Base-by-base conservation (phyloP, 2,329 filamentous ascomycete species). In the Sclerotinia minor region DNA sequence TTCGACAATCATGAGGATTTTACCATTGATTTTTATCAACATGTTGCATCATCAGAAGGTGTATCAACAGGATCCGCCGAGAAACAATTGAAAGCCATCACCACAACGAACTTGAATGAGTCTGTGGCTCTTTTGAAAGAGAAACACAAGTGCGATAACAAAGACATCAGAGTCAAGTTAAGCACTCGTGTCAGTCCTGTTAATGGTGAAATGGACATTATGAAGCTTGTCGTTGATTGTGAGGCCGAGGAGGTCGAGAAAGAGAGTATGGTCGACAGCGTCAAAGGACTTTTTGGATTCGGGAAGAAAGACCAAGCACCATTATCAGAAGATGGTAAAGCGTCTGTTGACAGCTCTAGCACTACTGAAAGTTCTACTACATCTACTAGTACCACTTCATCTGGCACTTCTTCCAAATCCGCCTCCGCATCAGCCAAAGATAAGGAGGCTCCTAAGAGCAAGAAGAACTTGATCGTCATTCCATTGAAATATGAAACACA, bases 231-330 rank as follows among this genome's bases (percentile, higher is more conserved):
- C 67, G 89, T 95, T 7, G 94, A 94, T 78, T 99, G 95, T 76
- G 92, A 96, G 77, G 86, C 90, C 35, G 91, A 96, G 64, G 84
- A 84, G 5, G 78, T 80, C 11, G 87, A 89, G 58, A 92, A 93
- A 78, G 92, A 91, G 71, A 89, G 90, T 64, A 86, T 98, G 60
- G 91, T 97, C 59, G 94, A 97, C 76, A 94, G 92, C 54, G 92
- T 98, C 72, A 99, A 99, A 84, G 96, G 94, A 72, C 86, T 97
- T 71, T 96, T 99, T 76, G 95, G 95, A 7, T 94, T 98, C 77
- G 95, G 94, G 35, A 96, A 96, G 80, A 90, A 91, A 44, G 91
- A 94, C 67, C 91, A 97, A 79, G 84, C 85, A 71, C 83, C 84
- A 6, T 77, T 97, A 45, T 84, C 86, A 69, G 90, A 89, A 60